These are phyloP conservation scores for Sporothrix mexicana DNA, from an alignment of 2,329 filamentous ascomycete species.

Conservation along the genomic window DNA sequence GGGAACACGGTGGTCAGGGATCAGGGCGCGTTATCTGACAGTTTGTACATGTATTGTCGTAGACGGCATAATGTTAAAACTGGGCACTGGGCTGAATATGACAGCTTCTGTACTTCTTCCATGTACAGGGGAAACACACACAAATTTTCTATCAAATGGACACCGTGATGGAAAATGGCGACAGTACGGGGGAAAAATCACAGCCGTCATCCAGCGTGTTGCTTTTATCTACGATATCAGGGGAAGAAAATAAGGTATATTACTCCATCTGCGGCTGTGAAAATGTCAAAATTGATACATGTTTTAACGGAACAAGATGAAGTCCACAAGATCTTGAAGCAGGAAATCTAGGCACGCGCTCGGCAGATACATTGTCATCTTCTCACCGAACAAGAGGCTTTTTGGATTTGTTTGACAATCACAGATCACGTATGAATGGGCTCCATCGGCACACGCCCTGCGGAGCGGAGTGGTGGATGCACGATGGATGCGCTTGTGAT, in stretches of 20 bases:
- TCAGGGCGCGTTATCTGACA: slow-evolving; percentile 18
- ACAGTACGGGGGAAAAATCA: not conserved
- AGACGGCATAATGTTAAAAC: slow-evolving; percentile 12
- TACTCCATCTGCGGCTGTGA: not conserved
- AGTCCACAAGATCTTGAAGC: slow-evolving; percentile 4
- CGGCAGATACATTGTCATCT: not conserved
- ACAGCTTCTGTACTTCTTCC: not conserved
- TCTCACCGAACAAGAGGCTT: not conserved
- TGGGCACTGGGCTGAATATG: not conserved
- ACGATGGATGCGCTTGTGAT: slow-evolving; percentile 1
- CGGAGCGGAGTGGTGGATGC: not conserved
- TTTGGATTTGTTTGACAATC: not conserved
- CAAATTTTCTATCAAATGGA: not conserved
- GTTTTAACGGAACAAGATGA: not conserved
- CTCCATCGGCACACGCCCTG: not conserved
- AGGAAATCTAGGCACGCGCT: not conserved
- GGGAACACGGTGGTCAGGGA: slow-evolving; percentile 8
- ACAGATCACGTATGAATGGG: not conserved
- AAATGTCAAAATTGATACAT: not conserved
- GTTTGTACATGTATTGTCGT: no score
- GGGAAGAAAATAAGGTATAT: not conserved
- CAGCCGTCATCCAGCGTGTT: not conserved
- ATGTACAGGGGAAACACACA: not conserved
- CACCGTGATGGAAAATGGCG: not conserved
- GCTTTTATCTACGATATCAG: not conserved